Conservation (phyloP, 495 filamentous ascomycete species). For the Opeltia flavorubescens region DNA sequence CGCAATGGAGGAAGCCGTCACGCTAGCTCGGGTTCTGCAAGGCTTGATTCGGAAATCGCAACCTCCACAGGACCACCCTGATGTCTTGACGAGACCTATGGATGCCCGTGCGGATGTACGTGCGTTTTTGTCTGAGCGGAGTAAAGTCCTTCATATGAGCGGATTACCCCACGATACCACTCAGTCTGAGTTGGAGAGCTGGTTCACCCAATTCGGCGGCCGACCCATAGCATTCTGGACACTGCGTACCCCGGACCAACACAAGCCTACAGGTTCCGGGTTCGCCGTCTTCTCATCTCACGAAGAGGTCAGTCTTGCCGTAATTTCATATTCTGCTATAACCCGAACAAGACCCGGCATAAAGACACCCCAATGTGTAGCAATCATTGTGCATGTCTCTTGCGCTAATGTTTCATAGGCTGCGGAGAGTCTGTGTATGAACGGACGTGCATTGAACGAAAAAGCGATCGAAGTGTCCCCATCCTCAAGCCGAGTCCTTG, state of each 20-base stretch:
- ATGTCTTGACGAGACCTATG: constrained; percentile 87
- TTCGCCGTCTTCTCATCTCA: constrained; percentile 98
- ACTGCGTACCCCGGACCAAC: constrained; percentile 89
- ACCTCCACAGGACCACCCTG: constrained; percentile 80
- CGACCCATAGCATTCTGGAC: constrained; percentile 99
- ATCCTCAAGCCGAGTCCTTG: constrained; percentile 86
- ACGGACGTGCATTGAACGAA: constrained; percentile 91
- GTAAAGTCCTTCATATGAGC: constrained; percentile 95
- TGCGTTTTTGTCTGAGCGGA: constrained; percentile 85
- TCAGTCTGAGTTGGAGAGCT: constrained; percentile 94
- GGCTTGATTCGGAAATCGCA: constrained; percentile 92
- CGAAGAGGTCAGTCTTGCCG: constrained; percentile 68
- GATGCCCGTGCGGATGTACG: constrained; percentile 95
- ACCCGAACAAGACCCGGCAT: too few species aligned
- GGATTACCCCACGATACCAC: constrained; percentile 96
- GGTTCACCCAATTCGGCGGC: constrained; percentile 97
- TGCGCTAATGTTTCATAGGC: constrained; percentile 36
- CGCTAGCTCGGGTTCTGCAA: constrained; percentile 77
- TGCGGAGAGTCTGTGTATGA: constrained; percentile 97
- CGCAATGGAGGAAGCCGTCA: constrained; percentile 95
- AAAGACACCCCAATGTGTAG: neutral
- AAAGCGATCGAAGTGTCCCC: constrained; percentile 98
- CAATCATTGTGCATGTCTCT: neutral
- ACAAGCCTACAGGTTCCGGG: constrained; percentile 93
- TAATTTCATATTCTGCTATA: neutral